Base-by-base conservation (phyloP, 1,284 basidiomycete species). In the Inonotus hispidus region DNA sequence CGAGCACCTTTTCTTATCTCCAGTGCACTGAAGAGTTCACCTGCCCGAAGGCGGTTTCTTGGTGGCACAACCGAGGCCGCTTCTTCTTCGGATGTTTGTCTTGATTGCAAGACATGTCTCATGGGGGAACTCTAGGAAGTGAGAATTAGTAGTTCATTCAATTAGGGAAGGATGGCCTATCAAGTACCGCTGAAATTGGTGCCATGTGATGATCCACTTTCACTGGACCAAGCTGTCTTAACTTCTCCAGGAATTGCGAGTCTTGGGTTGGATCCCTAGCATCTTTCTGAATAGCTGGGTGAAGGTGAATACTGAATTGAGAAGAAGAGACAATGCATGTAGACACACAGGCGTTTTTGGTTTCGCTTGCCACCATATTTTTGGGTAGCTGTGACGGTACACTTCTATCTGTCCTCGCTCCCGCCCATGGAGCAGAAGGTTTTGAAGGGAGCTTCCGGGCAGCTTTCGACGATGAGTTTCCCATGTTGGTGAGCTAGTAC, bases 241-340 rank as follows among this genome's bases (percentile, higher is more conserved):
- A 73, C 68, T 92, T 93, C 35, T 83, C 77, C 68, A 90, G 71
- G 62, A 93, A 85, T 57, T 93, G 83, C 1, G 90, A 89, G 70
- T 94, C 92, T 65, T 76, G 41, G 19, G n/a, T 79, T 6, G 83
- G 82, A 69, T 94, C 91, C 63, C 72, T 73, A 62, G 83, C 76
- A 65, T 43, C 41, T 21, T n/a, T 10, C 41, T 43, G 41, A n/a
- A 43, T 43, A 43, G 6, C 41, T 43, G 6, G 13, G n/a, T 14
- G 16, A n/a, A 21, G 3, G 19, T n/a, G 41, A 43, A n/a, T 43
- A 16, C 3, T n/a, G 41, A 21, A 93, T 85, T 2, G 60, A 23
- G 19, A 25, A 23, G n/a, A 38, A 37, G 11, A 29, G 37, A 23
- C 19, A 23, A 23, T 3, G 3, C 38, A 41, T 39, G 21, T 47